These are phyloP conservation scores for Alliaria petiolata DNA, from an alignment of 345 rosid species.

Conservation along the genomic window DNA sequence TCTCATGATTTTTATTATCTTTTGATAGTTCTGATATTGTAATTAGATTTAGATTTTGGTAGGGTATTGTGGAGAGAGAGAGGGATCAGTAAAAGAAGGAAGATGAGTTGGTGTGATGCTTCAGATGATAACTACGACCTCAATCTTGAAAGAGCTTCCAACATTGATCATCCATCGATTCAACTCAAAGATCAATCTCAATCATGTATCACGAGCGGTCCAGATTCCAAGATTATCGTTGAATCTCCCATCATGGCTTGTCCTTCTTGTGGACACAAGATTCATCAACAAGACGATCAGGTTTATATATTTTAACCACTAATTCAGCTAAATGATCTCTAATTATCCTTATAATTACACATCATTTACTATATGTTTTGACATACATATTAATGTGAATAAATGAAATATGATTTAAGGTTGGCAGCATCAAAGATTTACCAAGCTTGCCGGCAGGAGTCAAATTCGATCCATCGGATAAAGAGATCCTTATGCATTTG, in stretches of 20 bases:
- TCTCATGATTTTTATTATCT: not conserved
- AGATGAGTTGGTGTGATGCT: constrained; percentile 65
- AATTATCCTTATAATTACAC: not conserved
- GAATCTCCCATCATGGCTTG: constrained; percentile 36
- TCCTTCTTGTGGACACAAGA: constrained; percentile 76
- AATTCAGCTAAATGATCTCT: not conserved
- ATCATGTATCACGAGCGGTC: constrained; percentile 26
- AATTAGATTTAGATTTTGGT: constrained; percentile 4
- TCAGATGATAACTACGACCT: constrained; percentile 39
- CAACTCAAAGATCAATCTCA: constrained; percentile 32
- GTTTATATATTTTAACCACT: constrained; percentile 29
- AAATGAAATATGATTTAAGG: constrained; percentile 31
- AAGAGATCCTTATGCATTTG: constrained; percentile 83
- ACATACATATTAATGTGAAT: not conserved
- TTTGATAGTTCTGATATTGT: constrained; percentile 17
- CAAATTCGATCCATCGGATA: constrained; percentile 90
- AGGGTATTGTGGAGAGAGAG: constrained; percentile 9
- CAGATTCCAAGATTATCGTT: constrained; percentile 22
- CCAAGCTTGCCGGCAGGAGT: constrained; percentile 94
- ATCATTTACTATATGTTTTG: not conserved
- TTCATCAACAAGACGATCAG: constrained; percentile 55
- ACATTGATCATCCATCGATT: constrained; percentile 22
- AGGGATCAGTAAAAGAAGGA: constrained; percentile 27
- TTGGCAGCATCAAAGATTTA: constrained; percentile 57
- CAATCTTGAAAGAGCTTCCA: constrained; percentile 32